These are phyloP conservation scores for Atalantia buxifolia DNA, from an alignment of 345 rosid genomes.

Conservation along the genomic window DNA sequence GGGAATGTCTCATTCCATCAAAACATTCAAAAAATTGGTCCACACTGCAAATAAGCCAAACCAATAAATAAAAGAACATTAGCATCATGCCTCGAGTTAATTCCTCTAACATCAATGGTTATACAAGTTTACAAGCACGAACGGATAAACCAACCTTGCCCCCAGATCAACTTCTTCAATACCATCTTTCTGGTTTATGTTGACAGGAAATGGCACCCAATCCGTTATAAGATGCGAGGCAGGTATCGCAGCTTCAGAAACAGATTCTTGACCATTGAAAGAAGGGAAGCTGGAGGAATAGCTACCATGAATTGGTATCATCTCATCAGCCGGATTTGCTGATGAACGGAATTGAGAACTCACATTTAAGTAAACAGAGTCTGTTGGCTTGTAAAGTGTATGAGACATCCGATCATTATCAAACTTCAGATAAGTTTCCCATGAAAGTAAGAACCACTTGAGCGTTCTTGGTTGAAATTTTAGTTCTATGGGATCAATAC, in stretches of 20 bases:
- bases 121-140: not conserved
- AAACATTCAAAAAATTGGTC: conserved; percentile 96
- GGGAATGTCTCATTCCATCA: conserved; percentile 86
- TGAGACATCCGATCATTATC: conserved; percentile 22
- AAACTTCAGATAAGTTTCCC: conserved; percentile 47
- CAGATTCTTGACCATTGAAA: conserved; percentile 36
- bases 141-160: conserved; percentile 61
- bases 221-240: conserved; percentile 64
- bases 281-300: conserved; percentile 32
- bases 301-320: conserved; percentile 18
- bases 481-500: conserved; percentile 71
- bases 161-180: conserved; percentile 64
- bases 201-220: conserved; percentile 68
- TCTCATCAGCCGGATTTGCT: conserved; percentile 22
- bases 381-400: conserved; percentile 28
- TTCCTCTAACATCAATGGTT: not conserved
- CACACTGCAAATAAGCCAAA: conserved; percentile 48
- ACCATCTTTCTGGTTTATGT: conserved; percentile 32
- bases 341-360: conserved; percentile 41
- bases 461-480: conserved; percentile 66
- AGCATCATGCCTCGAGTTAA: not conserved
- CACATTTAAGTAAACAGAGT: conserved; percentile 38
- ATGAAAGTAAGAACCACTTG: conserved; percentile 58
- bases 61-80: conserved; percentile 3
- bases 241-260: conserved; percentile 45